Evolutionary conservation across 257 asterid species (phyloP), one percentile per base, ranked within the genome.

Genomic region (Hygrophila difformis): DNA sequence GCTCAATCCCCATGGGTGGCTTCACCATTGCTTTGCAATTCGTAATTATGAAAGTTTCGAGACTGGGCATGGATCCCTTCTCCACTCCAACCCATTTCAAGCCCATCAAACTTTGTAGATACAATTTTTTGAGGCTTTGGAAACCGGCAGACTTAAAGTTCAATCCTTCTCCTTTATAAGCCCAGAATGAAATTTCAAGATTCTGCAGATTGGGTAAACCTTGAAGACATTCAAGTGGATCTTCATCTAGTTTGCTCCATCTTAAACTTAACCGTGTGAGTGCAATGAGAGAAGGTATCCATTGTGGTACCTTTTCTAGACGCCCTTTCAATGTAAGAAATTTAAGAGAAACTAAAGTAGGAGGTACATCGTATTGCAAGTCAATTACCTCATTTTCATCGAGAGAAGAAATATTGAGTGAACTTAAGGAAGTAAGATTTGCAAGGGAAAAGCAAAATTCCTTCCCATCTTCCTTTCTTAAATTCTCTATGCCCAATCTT

Each of bases 141-240:
- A 50, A 63, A 4, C 49, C 34, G 9, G 50, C 52, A 9, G 36
- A 53, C 23, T 3, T 18, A 15, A 64, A 64, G 5, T 12, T 1
- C 18, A 64, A 41, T 18, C 4, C 29, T 15, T 57, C 53, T n/a
- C 61, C 65, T 44, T 36, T 36, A 17, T 45, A 64, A 16, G 70
- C 51, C n/a, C n/a, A n/a, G 15, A 3, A 21, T 1, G 4, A 3
- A 14, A 4, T 11, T 21, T 11, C 15, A 15, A 67, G 53, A 0
- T 10, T 3, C 5, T 40, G 22, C 31, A 72, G 29, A 52, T 60
- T 55, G 29, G 79, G 69, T 61, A 72, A 67, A 47, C 44, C 55
- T 58, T 64, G 57, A 31, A 73, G 64, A 16, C 3, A 24, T 48
- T 54, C 42, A 0, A 73, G 56, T 11, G 57, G 61, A 12, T 57